phyloP scores from a whole-genome alignment of 768 basidiomycete species.

The Macrocybe gigantea region DNA sequence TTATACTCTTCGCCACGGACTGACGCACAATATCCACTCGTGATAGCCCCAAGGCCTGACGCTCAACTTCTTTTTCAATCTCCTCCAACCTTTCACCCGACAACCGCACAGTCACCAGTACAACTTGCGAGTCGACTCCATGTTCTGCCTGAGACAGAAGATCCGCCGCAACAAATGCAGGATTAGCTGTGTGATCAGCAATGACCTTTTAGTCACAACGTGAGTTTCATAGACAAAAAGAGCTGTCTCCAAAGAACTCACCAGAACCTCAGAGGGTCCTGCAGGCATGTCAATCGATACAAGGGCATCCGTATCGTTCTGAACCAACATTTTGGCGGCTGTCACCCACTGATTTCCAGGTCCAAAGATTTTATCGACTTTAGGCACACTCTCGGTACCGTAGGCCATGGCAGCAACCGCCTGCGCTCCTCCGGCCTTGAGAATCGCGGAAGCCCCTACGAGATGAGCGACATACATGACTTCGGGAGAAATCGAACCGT shows the following conservation, averaged over 20 bases:
- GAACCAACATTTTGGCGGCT: conserved; percentile 98
- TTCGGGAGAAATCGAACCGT: conserved; percentile 93
- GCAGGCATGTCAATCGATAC: conserved; percentile 99
- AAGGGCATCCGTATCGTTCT: conserved; percentile 95
- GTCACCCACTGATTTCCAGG: conserved; percentile 99
- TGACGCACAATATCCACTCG: conserved; percentile 88
- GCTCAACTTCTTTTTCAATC: conserved; percentile 82
- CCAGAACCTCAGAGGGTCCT: conserved; percentile 95
- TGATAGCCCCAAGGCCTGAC: conserved; percentile 79
- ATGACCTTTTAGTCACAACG: conserved; percentile 62
- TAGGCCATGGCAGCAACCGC: conserved; percentile 96
- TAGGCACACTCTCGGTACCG: conserved; percentile 90
- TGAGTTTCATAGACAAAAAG: neutral
- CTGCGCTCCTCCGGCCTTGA: conserved; percentile 96
- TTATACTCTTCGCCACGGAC: conserved; percentile 87
- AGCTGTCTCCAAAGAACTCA: conserved; percentile 33
- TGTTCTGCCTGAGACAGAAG: conserved; percentile 98
- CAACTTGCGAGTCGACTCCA: conserved; percentile 96
- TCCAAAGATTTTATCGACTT: conserved; percentile 99
- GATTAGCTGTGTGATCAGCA: conserved; percentile 80
- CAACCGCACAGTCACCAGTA: conserved; percentile 78
- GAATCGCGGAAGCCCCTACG: conserved; percentile 83
- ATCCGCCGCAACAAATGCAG: conserved; percentile 93
- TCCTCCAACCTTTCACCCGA: conserved; percentile 52
- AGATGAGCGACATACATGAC: conserved; percentile 95